Base-by-base conservation (phyloP, 768 basidiomycete species). In the Chalciporus piperatus region DNA sequence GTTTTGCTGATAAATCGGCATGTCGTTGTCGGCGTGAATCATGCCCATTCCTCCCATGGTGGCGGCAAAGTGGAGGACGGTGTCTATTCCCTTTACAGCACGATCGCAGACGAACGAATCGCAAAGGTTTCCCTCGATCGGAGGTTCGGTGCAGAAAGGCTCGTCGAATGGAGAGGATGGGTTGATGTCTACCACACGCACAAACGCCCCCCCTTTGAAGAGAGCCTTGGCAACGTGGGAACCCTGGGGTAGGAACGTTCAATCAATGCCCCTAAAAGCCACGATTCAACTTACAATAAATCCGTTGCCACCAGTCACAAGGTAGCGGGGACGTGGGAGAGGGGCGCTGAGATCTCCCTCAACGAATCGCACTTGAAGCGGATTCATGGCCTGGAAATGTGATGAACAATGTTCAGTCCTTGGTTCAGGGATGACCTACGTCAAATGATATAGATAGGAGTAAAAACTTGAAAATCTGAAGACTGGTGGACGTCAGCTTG, bases 41-140 rank as follows among this genome's bases (percentile, higher is more conserved):
- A 74, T 74, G 2, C 83, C 83, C 83, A 84, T 84, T 0, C 83
- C 83, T 4, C 81, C 82, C 82, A 82, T 83, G 19, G 71, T 78
- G 2, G 82, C 82, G 11, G 83, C 80, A 54, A 84, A 78, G 60
- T 84, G 82, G 17, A 82, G 65, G 22, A 84, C 72, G 7, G 65
- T 70, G 44, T 74, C 55, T 0, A 79, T 69, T 25, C 68, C 76
- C n/a, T 57, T 60, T 7, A 79, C 69, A 1, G 60, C 74, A 3
- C 58, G 63, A 13, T 65, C 50, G 55, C 74, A 79, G 44, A 76
- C 22, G 22, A 65, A 12, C 63, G 52, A 4, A 57, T 82, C 75
- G 53, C 75, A 74, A 3, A 84, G 70, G 55, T 81, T 70, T 1
- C 80, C 81, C 22, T 22, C 22, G 3, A 68, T 41, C 32, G 76